Evolutionary conservation across 768 basidiomycete genomes (phyloP), one percentile per base, ranked within the genome.

Genomic region (Lactarius quietus): DNA sequence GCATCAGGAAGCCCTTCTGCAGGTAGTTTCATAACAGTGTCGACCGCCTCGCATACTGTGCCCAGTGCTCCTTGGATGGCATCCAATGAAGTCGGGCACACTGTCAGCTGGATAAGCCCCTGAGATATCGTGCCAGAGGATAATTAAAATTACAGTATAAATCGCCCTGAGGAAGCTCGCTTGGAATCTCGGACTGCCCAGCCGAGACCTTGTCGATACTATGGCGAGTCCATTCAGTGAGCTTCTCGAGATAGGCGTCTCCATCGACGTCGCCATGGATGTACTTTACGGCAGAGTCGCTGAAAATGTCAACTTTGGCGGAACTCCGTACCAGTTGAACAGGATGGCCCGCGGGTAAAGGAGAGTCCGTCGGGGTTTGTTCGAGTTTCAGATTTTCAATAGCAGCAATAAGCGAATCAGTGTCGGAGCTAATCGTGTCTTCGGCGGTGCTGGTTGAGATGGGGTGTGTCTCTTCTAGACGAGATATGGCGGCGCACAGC

Each of bases 41-140:
- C 94, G 0, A 98, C 88, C 0, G 93, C 94, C 76, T 96, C 89
- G 74, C 92, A 95, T 0, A 93, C 85, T 0, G 93, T 88, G 0
- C 90, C 92, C 0, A 93, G 72, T 1, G 93, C 90, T 0, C 92
- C 92, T 73, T 89, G 84, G 38, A 96, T 87, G 0, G 94, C 92
- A 35, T 84, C 79, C 1, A 93, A 73, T 6, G 92, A 92, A 57
- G 80, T 82, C 0, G 88, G 86, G 69, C 89, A 93, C n/a, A 96
- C 92, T 93, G 55, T 57, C 45, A 39, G n/a, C 17, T 6, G 64
- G 3, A 39, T 43, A 33, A 63, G 56, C 15, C 6, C 59, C 3
- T 20, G 29, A 7, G 5, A 31, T 36, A 15, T 26, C 7, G 26
- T 23, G 18, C 8, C 29, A 45, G 43, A 35, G 15, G n/a, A 55